These are phyloP conservation scores for Alternaria gansuensis DNA, from an alignment of 2,329 filamentous ascomycete species.

Conservation along the genomic window DNA sequence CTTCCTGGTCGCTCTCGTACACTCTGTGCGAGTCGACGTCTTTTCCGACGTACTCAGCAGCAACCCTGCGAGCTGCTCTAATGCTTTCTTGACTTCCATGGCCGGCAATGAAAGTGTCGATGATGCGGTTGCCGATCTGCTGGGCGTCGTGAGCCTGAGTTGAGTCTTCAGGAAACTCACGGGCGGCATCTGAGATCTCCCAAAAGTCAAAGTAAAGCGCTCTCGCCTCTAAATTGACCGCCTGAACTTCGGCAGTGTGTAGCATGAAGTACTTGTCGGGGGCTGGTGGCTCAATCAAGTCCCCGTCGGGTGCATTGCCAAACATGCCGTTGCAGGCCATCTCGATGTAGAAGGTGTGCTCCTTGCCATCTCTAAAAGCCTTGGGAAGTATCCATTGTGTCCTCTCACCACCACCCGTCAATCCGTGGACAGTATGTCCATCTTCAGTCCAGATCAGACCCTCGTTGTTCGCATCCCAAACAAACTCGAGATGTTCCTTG, in stretches of 20 bases:
- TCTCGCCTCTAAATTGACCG: conserved; percentile 84
- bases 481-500: conserved; percentile 88
- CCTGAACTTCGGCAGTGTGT: conserved; percentile 81
- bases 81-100: conserved; percentile 77
- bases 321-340: conserved; percentile 99
- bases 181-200: conserved; percentile 91
- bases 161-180: conserved; percentile 87
- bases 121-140: conserved; percentile 84
- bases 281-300: conserved; percentile 86
- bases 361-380: conserved; percentile 80
- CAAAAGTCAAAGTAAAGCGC: conserved; percentile 91
- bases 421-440: conserved; percentile 87
- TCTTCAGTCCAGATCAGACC: conserved; percentile 92
- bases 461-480: conserved; percentile 96
- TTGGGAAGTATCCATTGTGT: conserved; percentile 90
- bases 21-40: conserved; percentile 80
- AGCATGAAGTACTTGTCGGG: conserved; percentile 85
- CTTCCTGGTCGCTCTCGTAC: conserved; percentile 76
- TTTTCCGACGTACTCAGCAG: conserved; percentile 80
- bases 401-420: conserved; percentile 89
- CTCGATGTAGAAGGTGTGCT: conserved; percentile 92
- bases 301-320: conserved; percentile 84
- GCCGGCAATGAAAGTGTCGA: conserved; percentile 86
- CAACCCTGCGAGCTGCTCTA: conserved; percentile 80
- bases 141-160: conserved; percentile 90